Evolutionary conservation across 495 filamentous ascomycete species (phyloP), one percentile per base, ranked within the genome.

Genomic region (Eremomyces bilateralis): DNA sequence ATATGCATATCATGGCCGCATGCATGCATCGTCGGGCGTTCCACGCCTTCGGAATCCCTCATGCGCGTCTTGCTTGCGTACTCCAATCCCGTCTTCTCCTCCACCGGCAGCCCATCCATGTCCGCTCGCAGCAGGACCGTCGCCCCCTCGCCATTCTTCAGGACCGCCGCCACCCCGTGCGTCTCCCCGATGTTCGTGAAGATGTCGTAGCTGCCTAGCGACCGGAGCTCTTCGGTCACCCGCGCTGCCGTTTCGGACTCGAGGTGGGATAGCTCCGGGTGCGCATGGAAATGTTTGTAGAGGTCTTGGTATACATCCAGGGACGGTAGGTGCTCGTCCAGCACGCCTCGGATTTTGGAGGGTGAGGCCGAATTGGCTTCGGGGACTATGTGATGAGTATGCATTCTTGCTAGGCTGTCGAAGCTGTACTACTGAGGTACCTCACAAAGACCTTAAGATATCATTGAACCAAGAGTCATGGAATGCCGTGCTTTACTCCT

Each of bases 1-100:
- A 69, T 54, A 22, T 69, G 65, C 57, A 68, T 64, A 29, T 69
- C 65, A 44, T 69, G 65, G 1, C 63, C 65, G 34, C 65, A 27
- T 13, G 24, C 24, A 27, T 27, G 24, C 24, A 27, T 27, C 24
- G 13, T 13, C 24, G 24, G 24, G 8, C 13, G 24, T 13, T 27
- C 24, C 13, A 6, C 8, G 6, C 24, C 24, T 6, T 27, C 8
- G 24, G 13, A 13, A 13, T 27, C 24, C 6, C 6, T 13, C 6
- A 27, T 13, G 24, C 24, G 24, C 24, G 6, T 27, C 24, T 6
- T 27, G 24, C 24, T 27, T 6, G 24, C 24, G 24, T 27, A 27
- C 66, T 11, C 64, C 0, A 66, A 52, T 0, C 53, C 58, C 0
- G 64, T 69, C 10, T 54, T 39, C 37, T 69, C 64, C 39, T 61